These are phyloP conservation scores for Eimeria falciformis DNA, from an alignment of 169 alveolate species.

Conservation along the genomic window DNA sequence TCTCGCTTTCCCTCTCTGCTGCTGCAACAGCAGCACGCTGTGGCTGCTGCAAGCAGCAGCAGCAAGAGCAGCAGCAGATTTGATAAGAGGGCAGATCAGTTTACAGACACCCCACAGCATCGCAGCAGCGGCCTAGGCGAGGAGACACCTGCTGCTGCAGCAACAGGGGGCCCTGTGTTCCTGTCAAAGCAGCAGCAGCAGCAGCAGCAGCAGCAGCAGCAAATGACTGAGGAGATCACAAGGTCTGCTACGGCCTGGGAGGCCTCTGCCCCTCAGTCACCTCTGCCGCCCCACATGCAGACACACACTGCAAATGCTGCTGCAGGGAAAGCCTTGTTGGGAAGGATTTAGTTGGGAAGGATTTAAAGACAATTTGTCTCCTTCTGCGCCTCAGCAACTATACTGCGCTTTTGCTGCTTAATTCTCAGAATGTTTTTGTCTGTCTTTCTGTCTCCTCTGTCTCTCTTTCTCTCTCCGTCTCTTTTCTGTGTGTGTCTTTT, in stretches of 20 bases:
- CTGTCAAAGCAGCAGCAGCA: conserved; percentile 32
- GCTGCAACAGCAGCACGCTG: conserved; percentile 46
- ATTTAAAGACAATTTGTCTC: background rate
- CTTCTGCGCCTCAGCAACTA: background rate
- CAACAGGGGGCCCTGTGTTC: conserved; percentile 6
- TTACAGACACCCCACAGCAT: background rate
- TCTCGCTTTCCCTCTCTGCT: conserved; percentile 36
- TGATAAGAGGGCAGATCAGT: conserved; percentile 7
- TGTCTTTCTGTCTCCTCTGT: background rate
- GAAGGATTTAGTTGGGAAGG: background rate
- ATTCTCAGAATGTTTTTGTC: background rate
- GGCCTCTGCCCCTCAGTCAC: conserved; percentile 36
- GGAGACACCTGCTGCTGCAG: background rate
- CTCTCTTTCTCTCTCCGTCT: too few species aligned
- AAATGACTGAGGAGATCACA: conserved; percentile 9
- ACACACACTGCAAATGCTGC: background rate
- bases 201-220: conserved; percentile 53
- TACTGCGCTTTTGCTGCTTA: background rate
- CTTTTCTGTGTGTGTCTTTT: too few species aligned
- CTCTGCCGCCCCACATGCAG: background rate
- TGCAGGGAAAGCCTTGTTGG: background rate
- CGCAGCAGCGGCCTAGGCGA: too few species aligned
- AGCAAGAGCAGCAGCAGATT: conserved; percentile 28
- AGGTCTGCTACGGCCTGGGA: conserved; percentile 33
- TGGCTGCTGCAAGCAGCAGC: conserved; percentile 9